phyloP scores from a whole-genome alignment of 1,139 yeast genomes.

The Kurtzmaniella quercitrusa region DNA sequence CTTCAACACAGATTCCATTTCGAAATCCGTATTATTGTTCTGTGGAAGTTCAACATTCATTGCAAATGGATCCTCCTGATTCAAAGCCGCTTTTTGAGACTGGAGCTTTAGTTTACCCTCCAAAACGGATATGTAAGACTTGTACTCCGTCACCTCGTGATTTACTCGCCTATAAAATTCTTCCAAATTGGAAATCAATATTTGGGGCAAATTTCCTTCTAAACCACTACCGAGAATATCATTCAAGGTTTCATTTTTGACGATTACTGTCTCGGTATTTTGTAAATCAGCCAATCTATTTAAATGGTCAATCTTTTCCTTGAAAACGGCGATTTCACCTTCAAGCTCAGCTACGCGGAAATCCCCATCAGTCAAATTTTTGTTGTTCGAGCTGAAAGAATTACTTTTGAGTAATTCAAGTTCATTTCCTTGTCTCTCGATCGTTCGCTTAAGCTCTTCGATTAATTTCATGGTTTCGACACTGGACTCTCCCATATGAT shows the following conservation, averaged over 20 bases:
- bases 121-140: slow-evolving; percentile 58
- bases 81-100: slow-evolving; percentile 18
- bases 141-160: slow-evolving; percentile 57
- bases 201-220: slow-evolving; percentile 29
- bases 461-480: slow-evolving; percentile 44
- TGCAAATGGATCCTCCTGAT: slow-evolving; percentile 10
- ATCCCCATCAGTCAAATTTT: slow-evolving; percentile 9
- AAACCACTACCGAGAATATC: slow-evolving; percentile 41
- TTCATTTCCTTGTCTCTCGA: slow-evolving; percentile 43
- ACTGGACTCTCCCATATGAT: slow-evolving; percentile 20
- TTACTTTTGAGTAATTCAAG: slow-evolving; percentile 24
- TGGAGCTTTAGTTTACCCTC: slow-evolving; percentile 49
- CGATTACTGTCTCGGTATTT: slow-evolving; percentile 49
- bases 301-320: slow-evolving; percentile 67
- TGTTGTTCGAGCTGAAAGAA: neutral
- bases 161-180: slow-evolving; percentile 42
- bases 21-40: neutral
- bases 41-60: slow-evolving; percentile 8
- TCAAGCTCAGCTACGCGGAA: slow-evolving; percentile 39
- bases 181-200: slow-evolving; percentile 43
- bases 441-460: slow-evolving; percentile 42
- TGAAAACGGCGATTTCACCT: slow-evolving; percentile 58
- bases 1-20: slow-evolving; percentile 28
- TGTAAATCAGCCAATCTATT: slow-evolving; percentile 58
- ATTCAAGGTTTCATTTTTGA: slow-evolving; percentile 53